Evolutionary conservation across 2,329 filamentous ascomycete genomes (phyloP).

Genomic region (Ophiostoma pallidulum): DNA sequence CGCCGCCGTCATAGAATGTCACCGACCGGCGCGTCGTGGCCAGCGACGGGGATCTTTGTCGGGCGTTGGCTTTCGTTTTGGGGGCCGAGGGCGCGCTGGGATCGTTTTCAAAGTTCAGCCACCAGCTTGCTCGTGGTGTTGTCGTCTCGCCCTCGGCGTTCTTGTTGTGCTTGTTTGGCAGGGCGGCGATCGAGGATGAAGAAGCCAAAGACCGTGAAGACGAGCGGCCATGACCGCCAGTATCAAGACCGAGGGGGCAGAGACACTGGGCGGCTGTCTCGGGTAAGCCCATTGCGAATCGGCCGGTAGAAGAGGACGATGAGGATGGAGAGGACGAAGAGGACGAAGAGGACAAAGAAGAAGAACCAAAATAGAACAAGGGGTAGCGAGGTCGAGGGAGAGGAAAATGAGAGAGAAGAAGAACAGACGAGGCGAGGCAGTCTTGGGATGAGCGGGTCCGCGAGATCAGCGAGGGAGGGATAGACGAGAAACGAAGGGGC

Average conservation of each 20-base stretch:
- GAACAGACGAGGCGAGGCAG: background rate
- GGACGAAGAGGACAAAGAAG: background rate
- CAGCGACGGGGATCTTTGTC: background rate
- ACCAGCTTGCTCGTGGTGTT: no score
- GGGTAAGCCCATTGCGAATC: constrained; percentile 10
- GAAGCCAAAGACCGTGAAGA: no score
- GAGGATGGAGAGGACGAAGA: no score
- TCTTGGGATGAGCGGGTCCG: background rate
- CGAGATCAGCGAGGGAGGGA: background rate
- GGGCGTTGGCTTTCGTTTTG: no score
- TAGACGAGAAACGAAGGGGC: no score
- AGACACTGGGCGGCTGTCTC: constrained; percentile 15
- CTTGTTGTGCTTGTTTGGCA: no score
- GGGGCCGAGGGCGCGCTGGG: no score
- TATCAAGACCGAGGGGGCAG: constrained; percentile 6
- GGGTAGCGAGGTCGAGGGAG: background rate
- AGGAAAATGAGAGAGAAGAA: background rate
- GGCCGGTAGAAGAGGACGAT: background rate
- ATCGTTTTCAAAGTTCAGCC: no score
- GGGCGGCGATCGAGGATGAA: no score
- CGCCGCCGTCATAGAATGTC: constrained; percentile 9
- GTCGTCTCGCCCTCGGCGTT: no score
- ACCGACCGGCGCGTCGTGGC: background rate
- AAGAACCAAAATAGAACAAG: background rate
- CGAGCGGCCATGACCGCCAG: no score